These are phyloP conservation scores for Termitomyces sp. DNA, from an alignment of 768 basidiomycete species.

Conservation along the genomic window DNA sequence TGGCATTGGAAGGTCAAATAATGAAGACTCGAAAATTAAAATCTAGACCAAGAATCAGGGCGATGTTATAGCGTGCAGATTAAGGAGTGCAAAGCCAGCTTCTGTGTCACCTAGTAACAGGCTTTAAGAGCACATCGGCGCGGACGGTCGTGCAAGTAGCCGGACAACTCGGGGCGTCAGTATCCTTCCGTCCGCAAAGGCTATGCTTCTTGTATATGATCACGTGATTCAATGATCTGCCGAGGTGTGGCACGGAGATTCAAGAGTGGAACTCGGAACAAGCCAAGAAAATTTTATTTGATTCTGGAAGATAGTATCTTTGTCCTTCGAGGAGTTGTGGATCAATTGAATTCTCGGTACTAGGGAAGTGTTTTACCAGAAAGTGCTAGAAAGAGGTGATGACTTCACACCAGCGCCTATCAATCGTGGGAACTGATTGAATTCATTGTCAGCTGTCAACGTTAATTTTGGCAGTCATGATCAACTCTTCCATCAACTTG, in stretches of 20 bases:
- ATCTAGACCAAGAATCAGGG: not conserved
- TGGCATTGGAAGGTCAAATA: not conserved
- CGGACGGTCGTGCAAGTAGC: not conserved
- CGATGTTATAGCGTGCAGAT: not conserved
- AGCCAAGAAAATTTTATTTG: not conserved
- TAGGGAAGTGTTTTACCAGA: not conserved
- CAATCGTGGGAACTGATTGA: constrained; percentile 2
- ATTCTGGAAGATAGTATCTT: no score
- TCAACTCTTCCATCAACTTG: not conserved
- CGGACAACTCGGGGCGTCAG: not conserved
- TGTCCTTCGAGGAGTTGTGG: no score
- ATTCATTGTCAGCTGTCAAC: constrained; percentile 5
- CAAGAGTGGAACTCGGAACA: not conserved
- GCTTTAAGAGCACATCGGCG: constrained; percentile 6
- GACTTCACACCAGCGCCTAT: constrained; percentile 7
- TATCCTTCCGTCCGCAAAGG: not conserved
- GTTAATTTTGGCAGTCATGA: not conserved
- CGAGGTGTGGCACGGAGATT: not conserved
- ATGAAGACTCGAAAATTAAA: not conserved
- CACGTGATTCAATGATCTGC: constrained; percentile 1
- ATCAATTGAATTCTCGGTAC: not conserved
- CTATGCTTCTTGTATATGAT: not conserved
- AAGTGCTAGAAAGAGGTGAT: not conserved
- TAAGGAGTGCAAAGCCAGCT: not conserved
- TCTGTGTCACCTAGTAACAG: not conserved